Conservation (phyloP, 345 rosid species). For the Eucalyptus sideroxylon region DNA sequence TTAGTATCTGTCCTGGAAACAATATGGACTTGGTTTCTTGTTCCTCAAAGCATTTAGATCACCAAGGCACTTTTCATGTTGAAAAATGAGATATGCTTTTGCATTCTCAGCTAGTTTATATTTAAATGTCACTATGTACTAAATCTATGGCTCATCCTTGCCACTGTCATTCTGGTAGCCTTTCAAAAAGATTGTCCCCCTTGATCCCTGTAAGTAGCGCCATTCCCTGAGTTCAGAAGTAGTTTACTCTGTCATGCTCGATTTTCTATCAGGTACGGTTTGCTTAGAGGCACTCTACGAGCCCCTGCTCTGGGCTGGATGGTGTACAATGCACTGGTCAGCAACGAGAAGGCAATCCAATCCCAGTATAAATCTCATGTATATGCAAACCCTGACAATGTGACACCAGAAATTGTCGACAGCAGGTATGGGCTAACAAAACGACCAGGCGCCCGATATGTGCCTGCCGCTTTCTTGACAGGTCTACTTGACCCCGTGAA, state of each 20-base stretch:
- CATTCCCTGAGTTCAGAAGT: neutral
- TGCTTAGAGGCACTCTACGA: conserved; percentile 72
- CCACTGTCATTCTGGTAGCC: neutral
- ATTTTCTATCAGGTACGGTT: conserved; percentile 40
- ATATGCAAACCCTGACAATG: conserved; percentile 74
- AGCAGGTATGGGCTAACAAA: conserved; percentile 68
- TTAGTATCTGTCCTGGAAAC: neutral
- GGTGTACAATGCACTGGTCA: conserved; percentile 87
- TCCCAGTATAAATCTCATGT: conserved; percentile 89
- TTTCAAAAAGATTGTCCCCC: neutral
- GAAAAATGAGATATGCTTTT: neutral
- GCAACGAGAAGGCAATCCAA: conserved; percentile 79
- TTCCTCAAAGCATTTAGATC: neutral
- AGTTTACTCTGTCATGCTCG: neutral
- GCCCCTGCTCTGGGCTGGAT: conserved; percentile 89
- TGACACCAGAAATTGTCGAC: conserved; percentile 43
- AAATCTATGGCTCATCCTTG: neutral
- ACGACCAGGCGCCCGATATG: conserved; percentile 70
- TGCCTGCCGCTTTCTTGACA: conserved; percentile 83
- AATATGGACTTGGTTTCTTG: neutral
- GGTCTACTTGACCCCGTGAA: conserved; percentile 83
- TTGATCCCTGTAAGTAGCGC: neutral
- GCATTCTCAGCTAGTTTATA: neutral
- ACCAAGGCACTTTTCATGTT: neutral
- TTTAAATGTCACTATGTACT: neutral